Evolutionary conservation across 208 protist genomes (phyloP).

Genomic region (Angomonas deanei): DNA sequence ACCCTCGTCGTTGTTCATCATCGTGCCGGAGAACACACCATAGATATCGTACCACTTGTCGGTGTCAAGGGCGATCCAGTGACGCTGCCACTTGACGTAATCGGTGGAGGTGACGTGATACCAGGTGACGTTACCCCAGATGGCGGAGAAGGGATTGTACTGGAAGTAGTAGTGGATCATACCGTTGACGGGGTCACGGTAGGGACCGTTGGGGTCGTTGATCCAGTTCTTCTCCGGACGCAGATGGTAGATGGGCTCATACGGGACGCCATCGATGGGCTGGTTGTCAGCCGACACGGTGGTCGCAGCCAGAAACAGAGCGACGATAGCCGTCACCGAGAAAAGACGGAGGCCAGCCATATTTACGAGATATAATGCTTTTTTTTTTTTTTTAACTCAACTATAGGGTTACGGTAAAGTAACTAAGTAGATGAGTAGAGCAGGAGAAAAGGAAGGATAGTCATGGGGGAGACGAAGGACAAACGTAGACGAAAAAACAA

Average conservation of each 20-base stretch:
- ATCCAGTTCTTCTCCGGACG: constrained; percentile 53
- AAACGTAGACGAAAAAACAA: no score
- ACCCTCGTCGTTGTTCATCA: constrained; percentile 32
- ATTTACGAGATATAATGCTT: no score
- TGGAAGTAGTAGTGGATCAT: constrained; percentile 58
- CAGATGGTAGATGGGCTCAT: constrained; percentile 42
- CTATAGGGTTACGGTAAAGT: no score
- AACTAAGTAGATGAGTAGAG: neutral
- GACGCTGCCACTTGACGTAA: constrained; percentile 47
- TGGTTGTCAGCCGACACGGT: neutral
- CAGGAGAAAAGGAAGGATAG: no score
- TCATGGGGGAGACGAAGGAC: no score
- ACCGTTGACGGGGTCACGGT: constrained; percentile 49
- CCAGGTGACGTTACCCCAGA: constrained; percentile 55
- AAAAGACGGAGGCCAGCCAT: neutral
- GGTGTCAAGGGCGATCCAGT: constrained; percentile 18
- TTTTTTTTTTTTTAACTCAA: neutral
- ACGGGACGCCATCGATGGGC: neutral
- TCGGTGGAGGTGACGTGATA: constrained; percentile 54
- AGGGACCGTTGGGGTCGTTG: constrained; percentile 58
- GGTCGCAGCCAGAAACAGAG: neutral
- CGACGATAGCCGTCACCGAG: neutral
- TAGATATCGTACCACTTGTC: constrained; percentile 39
- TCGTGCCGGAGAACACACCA: constrained; percentile 42
- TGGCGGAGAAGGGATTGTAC: constrained; percentile 50